These are phyloP conservation scores for Hyaloscypha hepaticicola DNA, from an alignment of 495 filamentous ascomycete species.

Conservation along the genomic window DNA sequence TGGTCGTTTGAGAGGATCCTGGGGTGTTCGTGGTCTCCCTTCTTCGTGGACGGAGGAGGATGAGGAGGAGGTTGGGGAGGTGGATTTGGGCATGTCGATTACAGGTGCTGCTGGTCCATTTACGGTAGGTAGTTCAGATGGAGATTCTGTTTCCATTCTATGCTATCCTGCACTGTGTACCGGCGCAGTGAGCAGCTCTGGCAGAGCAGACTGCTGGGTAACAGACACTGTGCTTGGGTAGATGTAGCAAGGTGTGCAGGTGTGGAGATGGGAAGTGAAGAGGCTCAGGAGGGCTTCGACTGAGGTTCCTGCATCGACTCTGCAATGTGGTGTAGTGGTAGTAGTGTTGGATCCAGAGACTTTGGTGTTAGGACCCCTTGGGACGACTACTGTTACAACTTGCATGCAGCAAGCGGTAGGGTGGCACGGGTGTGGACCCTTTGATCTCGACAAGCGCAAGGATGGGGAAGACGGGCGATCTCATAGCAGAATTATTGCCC, in stretches of 20 bases:
- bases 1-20: slow-evolving; percentile 17
- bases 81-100: not conserved
- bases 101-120: not conserved
- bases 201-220: not conserved
- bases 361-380: not conserved
- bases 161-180: not conserved
- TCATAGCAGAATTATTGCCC: not conserved
- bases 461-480: not conserved
- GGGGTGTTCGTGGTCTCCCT: not conserved
- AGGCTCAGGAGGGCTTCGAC: slow-evolving; percentile 4
- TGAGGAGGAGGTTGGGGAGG: slow-evolving; percentile 17
- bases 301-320: slow-evolving; percentile 1
- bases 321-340: slow-evolving; percentile 1
- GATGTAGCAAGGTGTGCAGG: not conserved
- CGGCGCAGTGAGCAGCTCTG: not conserved
- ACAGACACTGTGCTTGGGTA: not conserved
- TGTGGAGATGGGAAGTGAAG: slow-evolving; percentile 1
- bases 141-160: slow-evolving; percentile 4
- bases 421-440: not conserved
- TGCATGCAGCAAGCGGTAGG: not conserved
- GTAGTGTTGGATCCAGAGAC: not conserved
- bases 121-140: not conserved
- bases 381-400: not conserved
- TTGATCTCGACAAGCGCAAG: not conserved
- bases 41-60: slow-evolving; percentile 25